Percentiles rank a stretch among this genome's conserved stretches.
These are phyloP conservation scores for Pseudogymnoascus sp. DNA, from an alignment of 2,329 filamentous ascomycete genomes.

Conservation along the genomic window DNA sequence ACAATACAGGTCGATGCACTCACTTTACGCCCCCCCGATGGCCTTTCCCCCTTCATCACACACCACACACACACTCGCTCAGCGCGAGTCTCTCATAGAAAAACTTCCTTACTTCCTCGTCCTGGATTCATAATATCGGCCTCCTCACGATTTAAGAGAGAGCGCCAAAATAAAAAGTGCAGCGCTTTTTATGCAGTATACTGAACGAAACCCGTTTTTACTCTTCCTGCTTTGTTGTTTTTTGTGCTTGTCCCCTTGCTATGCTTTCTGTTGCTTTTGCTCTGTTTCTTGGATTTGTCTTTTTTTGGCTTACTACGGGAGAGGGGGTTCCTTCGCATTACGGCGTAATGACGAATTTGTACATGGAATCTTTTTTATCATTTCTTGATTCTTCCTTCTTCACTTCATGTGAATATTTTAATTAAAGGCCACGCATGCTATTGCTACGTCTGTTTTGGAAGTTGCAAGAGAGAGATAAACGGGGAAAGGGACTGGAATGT, in stretches of 20 bases:
- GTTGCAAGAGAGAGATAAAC: neutral
- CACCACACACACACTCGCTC: neutral
- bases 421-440: neutral
- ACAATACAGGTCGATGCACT: conserved; percentile 2
- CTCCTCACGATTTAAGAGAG: neutral
- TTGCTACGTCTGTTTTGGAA: neutral
- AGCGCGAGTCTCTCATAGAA: neutral
- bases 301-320: neutral
- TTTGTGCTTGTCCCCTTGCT: neutral
- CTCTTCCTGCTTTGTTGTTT: neutral
- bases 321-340: neutral
- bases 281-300: neutral
- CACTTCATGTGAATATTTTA: conserved; percentile 1
- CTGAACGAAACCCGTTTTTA: neutral
- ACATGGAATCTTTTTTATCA: neutral
- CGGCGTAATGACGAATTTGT: conserved; percentile 1
- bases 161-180: conserved; percentile 1
- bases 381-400: neutral
- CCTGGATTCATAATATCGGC: neutral
- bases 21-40: neutral
- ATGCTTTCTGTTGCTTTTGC: neutral
- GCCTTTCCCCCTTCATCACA: neutral
- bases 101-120: neutral
- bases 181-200: neutral
- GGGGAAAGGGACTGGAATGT: neutral